Base-by-base conservation (phyloP, 257 asterid genomes). In the Jaltomata sinuosa region DNA sequence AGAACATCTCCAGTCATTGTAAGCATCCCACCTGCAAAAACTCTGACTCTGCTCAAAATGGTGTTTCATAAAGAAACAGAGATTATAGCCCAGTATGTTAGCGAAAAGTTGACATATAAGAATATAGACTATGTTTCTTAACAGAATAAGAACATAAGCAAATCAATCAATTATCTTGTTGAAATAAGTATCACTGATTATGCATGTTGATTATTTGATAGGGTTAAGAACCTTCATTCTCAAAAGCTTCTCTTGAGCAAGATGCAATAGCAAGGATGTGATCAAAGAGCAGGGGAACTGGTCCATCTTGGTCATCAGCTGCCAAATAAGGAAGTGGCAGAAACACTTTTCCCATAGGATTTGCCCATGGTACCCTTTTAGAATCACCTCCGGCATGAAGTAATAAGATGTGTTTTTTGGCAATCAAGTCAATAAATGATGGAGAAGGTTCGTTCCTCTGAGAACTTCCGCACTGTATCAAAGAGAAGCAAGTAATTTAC, bases 381-480 rank as follows among this genome's bases (percentile, higher is more conserved):
- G 98, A 97, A 94, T 97, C 98, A 84, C 98, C 99, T 85, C 97
- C 99, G 85, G 98, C 99, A 88, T 97, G 99, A 88, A 97, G 93
- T 86, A 95, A 90, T 85, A 95, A 88, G 83, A 94, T 89, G 81
- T 94, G 98, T 87, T 89, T 97, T 87, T 91, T 92, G 79, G 93
- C 88, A 85, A 97, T 84, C 86, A 89, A 89, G 80, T 93, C 96
- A 71, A 89, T 90, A 84, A 94, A 92, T 81, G 90, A 69, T 49
- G 15, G 83, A 83, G 88, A 85, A 36, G 87, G 86, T 79, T 54
- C 83, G 85, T 91, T 96, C 83, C 83, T 29, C 47, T 84, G 76
- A 53, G 88, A 81, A 81, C 87, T 86, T 61, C 78, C 87, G 79
- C 83, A 55, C 64, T 86, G 86, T 84, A 74, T 57, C 45, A 91